Percentiles rank a stretch among this genome's conserved stretches.
Conservation (phyloP, 306 rosid genomes). For the Alnus glutinosa region DNA sequence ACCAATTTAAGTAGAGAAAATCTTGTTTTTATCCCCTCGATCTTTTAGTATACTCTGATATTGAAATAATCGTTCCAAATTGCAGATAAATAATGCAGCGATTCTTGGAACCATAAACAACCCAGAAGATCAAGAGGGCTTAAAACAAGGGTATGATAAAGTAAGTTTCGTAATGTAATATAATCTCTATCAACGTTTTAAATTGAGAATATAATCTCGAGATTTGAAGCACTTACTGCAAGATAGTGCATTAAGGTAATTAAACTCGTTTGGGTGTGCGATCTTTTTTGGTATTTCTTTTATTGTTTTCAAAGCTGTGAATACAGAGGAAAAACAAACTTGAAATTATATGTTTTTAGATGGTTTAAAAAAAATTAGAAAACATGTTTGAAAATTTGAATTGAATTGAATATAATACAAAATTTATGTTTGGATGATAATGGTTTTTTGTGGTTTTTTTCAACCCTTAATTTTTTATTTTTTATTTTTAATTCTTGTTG, state of each 20-base stretch:
- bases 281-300: too few relatives aligned
- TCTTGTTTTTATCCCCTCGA: background rate
- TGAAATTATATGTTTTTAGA: too few relatives aligned
- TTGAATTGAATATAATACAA: background rate
- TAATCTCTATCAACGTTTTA: background rate
- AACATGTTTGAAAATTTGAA: too few relatives aligned
- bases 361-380: too few relatives aligned
- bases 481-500: too few relatives aligned
- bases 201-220: background rate
- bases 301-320: too few relatives aligned
- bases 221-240: background rate
- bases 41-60: background rate
- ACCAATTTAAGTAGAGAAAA: background rate
- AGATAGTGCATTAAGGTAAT: too few relatives aligned
- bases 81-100: background rate
- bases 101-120: background rate
- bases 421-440: too few relatives aligned
- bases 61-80: background rate
- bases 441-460: too few relatives aligned
- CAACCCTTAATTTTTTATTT: too few relatives aligned
- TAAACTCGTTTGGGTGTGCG: too few relatives aligned
- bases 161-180: background rate
- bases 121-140: background rate
- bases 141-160: background rate
- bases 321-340: too few relatives aligned